Evolutionary conservation across 495 filamentous ascomycete species (phyloP).

Genomic region (Aspergillus ellipticus): DNA sequence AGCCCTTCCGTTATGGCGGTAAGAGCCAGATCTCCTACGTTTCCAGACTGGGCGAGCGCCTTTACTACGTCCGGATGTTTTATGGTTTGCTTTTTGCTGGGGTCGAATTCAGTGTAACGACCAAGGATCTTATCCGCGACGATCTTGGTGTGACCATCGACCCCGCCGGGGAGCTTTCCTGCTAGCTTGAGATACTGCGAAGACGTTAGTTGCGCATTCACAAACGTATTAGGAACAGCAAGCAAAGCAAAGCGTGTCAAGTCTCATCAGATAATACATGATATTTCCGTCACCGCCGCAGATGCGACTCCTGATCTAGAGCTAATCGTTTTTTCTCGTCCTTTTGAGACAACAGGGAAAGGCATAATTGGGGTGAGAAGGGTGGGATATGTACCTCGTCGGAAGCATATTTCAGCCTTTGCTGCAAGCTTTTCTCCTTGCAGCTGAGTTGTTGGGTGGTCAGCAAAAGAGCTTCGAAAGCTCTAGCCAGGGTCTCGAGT

Average conservation of each 20-base stretch:
- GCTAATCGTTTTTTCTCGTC: slow-evolving; percentile 54
- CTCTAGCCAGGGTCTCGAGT: slow-evolving; percentile 41
- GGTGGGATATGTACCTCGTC: slow-evolving; percentile 40
- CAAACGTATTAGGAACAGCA: background rate
- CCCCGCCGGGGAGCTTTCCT: slow-evolving; percentile 25
- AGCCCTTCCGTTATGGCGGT: slow-evolving; percentile 39
- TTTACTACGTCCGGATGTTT: slow-evolving; percentile 45
- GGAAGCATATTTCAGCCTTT: slow-evolving; percentile 38
- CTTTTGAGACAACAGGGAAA: slow-evolving; percentile 22
- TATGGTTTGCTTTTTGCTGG: slow-evolving; percentile 22
- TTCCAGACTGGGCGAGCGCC: slow-evolving; percentile 38
- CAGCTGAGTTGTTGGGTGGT: slow-evolving; percentile 43
- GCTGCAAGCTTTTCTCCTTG: slow-evolving; percentile 42
- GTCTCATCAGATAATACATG: slow-evolving; percentile 53
- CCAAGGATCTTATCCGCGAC: slow-evolving; percentile 24
- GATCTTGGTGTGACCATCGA: slow-evolving; percentile 32
- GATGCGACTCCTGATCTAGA: slow-evolving; percentile 56
- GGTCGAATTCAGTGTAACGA: slow-evolving; percentile 13
- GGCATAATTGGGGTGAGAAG: background rate
- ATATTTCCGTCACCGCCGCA: slow-evolving; percentile 48
- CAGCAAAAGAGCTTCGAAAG: slow-evolving; percentile 48
- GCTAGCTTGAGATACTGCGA: slow-evolving; percentile 29
- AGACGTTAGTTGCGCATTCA: slow-evolving; percentile 11
- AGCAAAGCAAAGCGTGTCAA: slow-evolving; percentile 5
- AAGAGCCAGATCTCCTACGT: slow-evolving; percentile 41